These are phyloP conservation scores for Diplodia scrobiculata DNA, from an alignment of 2,329 filamentous ascomycete genomes.

Conservation along the genomic window DNA sequence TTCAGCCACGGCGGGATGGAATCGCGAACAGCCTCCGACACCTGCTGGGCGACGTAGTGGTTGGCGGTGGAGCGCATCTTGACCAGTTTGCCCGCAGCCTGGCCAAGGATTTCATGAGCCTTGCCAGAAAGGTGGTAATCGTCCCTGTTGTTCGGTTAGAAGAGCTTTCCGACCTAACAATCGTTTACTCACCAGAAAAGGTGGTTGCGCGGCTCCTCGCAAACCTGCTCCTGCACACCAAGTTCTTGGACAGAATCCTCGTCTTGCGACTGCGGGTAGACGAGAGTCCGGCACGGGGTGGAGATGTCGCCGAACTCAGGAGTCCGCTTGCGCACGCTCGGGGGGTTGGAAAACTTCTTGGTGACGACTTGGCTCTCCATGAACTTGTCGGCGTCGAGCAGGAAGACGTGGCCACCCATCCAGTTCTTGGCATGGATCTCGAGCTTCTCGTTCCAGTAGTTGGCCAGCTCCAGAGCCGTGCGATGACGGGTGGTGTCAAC, in stretches of 20 bases:
- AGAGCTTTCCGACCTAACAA: background rate
- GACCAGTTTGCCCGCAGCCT: slow-evolving; percentile 25
- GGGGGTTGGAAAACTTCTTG: slow-evolving; percentile 38
- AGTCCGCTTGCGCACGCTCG: slow-evolving; percentile 38
- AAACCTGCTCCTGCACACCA: slow-evolving; percentile 30
- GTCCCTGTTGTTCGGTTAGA: slow-evolving; percentile 36
- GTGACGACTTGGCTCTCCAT: slow-evolving; percentile 41
- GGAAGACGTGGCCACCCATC: slow-evolving; percentile 39
- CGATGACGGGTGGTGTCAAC: slow-evolving; percentile 40
- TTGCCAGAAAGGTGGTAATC: slow-evolving; percentile 41
- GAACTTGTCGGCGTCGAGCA: slow-evolving; percentile 42
- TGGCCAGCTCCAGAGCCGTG: slow-evolving; percentile 39
- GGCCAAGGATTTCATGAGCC: slow-evolving; percentile 35
- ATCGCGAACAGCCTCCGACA: slow-evolving; percentile 24
- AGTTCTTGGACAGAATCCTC: slow-evolving; percentile 30
- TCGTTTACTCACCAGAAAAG: slow-evolving; percentile 41
- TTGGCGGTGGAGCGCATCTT: slow-evolving; percentile 27
- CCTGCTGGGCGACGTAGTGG: slow-evolving; percentile 28
- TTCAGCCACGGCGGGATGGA: slow-evolving; percentile 29
- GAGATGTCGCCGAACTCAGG: slow-evolving; percentile 43
- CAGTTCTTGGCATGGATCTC: slow-evolving; percentile 38
- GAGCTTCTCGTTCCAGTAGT: slow-evolving; percentile 44
- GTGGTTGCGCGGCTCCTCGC: slow-evolving; percentile 39
- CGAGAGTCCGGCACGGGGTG: slow-evolving; percentile 38
- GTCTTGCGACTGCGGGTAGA: slow-evolving; percentile 26